Base-by-base conservation (phyloP, 2,329 filamentous ascomycete species). In the Beauveria rudraprayagi region DNA sequence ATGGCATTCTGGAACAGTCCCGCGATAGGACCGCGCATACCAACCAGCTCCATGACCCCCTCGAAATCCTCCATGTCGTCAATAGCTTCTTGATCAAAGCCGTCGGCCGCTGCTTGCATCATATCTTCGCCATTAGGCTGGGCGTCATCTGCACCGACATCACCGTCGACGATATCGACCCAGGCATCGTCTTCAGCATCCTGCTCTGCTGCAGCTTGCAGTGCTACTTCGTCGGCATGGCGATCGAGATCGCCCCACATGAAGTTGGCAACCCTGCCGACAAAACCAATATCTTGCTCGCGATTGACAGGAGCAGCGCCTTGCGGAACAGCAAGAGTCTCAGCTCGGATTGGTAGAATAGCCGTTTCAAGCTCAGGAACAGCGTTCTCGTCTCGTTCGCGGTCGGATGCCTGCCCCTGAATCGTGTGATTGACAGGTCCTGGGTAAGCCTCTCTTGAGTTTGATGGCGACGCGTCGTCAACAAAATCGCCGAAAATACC, bases 11-110 rank as follows among this genome's bases (percentile, higher is more conserved):
- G 94, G 66, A 97, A 86, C 6, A 99, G 82, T 3, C 91, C 92
- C 16, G 89, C 88, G 3, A 99, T 80, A 0, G 94, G 94, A 0
- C 94, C 94, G 69, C 95, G 91, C 89, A 99, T 95, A 43, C 94
- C 94, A 62, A 99, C 89, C 17, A 99, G 83, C 72, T 99, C 94
- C 78, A 99, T 86, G 57, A 99, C 90, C 0, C 94, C 94, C 71
- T 99, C 94, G 17, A 99, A 85, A 70, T 99, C 94, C 74, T 99
- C 94, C 10, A 90, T 90, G 66, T 97, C 89, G 48, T 92, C 90
- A 47, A 91, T 82, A 10, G 87, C 88, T 66, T 90, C 87, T 59
- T 85, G 82, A 60, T 96, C 91, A 41, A 93, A 77, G 9, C 83
- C 89, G 17, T 84, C 86, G 46, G 51, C 48, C 17, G 50, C 50